Evolutionary conservation across 768 basidiomycete species (phyloP).

Genomic region (Boletellus ananas): DNA sequence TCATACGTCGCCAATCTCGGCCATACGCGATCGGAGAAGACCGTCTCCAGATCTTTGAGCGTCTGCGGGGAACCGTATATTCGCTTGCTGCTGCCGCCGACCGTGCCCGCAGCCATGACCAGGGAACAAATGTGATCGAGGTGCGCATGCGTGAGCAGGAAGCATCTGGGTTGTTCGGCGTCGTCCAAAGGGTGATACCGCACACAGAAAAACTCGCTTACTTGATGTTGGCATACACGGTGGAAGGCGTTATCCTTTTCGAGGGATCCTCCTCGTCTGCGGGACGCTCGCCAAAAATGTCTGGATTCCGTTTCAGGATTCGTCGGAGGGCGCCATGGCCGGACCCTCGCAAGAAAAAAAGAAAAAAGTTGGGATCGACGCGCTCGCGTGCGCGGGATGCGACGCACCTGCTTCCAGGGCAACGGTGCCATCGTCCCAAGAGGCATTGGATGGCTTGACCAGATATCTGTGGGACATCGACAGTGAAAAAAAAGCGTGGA

Average conservation of each 20-base stretch:
- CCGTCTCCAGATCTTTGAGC: constrained; percentile 62
- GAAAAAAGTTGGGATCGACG: not conserved
- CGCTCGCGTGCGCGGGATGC: not conserved
- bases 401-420: constrained; percentile 80
- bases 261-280: constrained; percentile 6
- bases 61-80: constrained; percentile 60
- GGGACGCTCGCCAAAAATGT: constrained; percentile 42
- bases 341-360: constrained; percentile 52
- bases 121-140: constrained; percentile 86
- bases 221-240: constrained; percentile 34
- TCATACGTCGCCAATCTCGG: constrained; percentile 79
- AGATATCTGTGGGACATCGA: constrained; percentile 61
- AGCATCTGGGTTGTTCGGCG: constrained; percentile 49
- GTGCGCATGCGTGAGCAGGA: constrained; percentile 85
- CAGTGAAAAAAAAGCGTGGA: constrained; percentile 4
- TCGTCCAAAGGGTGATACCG: not conserved
- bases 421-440: constrained; percentile 80
- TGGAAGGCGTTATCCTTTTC: constrained; percentile 20
- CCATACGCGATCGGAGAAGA: constrained; percentile 82
- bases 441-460: constrained; percentile 60
- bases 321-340: constrained; percentile 74
- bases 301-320: constrained; percentile 54
- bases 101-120: constrained; percentile 78
- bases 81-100: constrained; percentile 56
- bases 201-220: constrained; percentile 5